A percentile compares a stretch with the other conserved stretches of the same genome.
Conservation (phyloP, 495 filamentous ascomycete genomes). For the Pyrenopolyporus hunteri region DNA sequence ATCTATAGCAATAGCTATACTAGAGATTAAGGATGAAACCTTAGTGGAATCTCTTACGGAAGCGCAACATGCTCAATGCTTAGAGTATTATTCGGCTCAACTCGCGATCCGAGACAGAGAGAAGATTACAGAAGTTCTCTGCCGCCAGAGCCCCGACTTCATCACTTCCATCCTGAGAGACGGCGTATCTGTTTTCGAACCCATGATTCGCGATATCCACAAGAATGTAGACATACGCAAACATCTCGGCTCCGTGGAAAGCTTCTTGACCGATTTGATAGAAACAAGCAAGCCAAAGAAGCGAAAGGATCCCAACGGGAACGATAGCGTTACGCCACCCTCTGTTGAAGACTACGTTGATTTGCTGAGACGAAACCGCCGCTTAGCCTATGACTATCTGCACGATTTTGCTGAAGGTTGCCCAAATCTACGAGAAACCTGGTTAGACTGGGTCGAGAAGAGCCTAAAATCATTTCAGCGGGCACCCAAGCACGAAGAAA, state of each 20-base stretch:
- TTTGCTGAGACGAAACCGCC: slow-evolving; percentile 60
- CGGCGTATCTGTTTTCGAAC: slow-evolving; percentile 64
- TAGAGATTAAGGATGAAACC: slow-evolving; percentile 42
- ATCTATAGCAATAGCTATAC: slow-evolving; percentile 61
- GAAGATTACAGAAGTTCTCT: slow-evolving; percentile 61
- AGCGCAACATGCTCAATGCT: slow-evolving; percentile 57
- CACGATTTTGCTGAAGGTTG: slow-evolving; percentile 67
- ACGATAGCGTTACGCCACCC: slow-evolving; percentile 41
- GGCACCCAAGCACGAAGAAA: neutral
- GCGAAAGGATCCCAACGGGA: slow-evolving; percentile 4
- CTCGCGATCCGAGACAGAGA: slow-evolving; percentile 67
- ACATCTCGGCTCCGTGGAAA: slow-evolving; percentile 61
- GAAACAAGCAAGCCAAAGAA: slow-evolving; percentile 46
- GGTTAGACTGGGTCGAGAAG: slow-evolving; percentile 52
- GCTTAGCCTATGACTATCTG: slow-evolving; percentile 63
- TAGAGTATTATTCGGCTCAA: slow-evolving; percentile 64
- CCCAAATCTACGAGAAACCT: slow-evolving; percentile 60
- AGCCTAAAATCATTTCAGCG: slow-evolving; percentile 42
- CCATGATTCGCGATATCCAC: slow-evolving; percentile 67
- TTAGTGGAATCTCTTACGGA: slow-evolving; percentile 49
- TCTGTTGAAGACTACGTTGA: slow-evolving; percentile 67
- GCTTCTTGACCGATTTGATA: slow-evolving; percentile 67
- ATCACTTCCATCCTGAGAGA: slow-evolving; percentile 64
- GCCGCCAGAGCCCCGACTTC: slow-evolving; percentile 63
- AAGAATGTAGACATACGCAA: slow-evolving; percentile 67